Evolutionary conservation across 371 early-diverging fungal genomes (phyloP).

Genomic region (Nematocida ausubeli): DNA sequence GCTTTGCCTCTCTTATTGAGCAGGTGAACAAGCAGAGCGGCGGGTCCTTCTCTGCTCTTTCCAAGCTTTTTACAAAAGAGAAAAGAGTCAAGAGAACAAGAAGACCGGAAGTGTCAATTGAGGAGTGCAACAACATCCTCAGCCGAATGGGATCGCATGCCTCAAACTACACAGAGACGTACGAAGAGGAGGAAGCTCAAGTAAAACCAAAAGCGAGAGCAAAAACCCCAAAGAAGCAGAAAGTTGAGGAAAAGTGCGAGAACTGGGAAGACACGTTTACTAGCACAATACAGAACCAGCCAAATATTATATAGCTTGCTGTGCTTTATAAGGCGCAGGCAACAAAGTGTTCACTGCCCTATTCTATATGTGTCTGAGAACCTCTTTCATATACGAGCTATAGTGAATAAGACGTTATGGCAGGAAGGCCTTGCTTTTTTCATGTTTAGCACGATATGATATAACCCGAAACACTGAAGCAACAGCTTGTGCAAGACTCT

Average conservation of each 20-base stretch:
- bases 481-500: too few species aligned
- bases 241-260: constrained; percentile 30
- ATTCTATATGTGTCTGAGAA: too few species aligned
- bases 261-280: constrained; percentile 40
- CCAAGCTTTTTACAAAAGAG: background rate
- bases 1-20: constrained; percentile 24
- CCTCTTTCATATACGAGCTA: too few species aligned
- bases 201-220: background rate
- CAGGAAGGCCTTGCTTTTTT: too few species aligned
- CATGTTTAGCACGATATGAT: too few species aligned
- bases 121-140: constrained; percentile 20
- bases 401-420: too few species aligned
- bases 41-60: background rate
- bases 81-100: background rate
- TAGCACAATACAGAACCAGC: background rate
- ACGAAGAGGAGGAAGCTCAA: background rate
- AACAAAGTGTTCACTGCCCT: too few species aligned
- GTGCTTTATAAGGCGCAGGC: too few species aligned
- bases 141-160: background rate
- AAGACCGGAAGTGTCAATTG: background rate
- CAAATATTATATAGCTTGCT: constrained; percentile 27
- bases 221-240: background rate
- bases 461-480: too few species aligned
- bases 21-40: background rate
- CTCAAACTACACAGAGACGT: background rate